Evolutionary conservation across 306 rosid species (phyloP), one percentile per base, ranked within the genome.

Genomic region (Erythrophleum fordii): DNA sequence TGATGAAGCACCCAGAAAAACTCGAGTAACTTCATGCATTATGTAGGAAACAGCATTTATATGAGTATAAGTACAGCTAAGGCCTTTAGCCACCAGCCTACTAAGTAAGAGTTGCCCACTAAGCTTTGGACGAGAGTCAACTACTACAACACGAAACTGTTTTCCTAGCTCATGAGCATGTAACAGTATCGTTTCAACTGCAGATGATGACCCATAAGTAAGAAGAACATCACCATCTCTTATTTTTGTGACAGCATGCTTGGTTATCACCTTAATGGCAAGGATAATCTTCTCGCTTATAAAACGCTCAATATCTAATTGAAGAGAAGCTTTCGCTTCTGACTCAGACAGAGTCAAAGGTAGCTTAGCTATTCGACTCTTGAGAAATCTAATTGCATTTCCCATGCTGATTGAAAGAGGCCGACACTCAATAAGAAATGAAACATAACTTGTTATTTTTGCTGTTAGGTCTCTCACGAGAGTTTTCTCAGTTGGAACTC

Each of bases 361-460:
- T 66, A 89, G 75, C 82, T 84, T 84, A 51, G 92, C 84, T 79
- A 89, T 80, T 59, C 72, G 90, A 77, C 88, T 89, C 71, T 89
- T 89, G 23, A 89, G 84, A 82, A 86, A 89, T 70, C 92, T 84
- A 80, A 89, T 86, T 34, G 92, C 90, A 86, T 89, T 89, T 56
- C 92, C 92, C 92, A 89, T 89, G 79, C 90, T 89, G 85, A 89
- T 84, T 80, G 92, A 89, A 69, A 89, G 87, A 78, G 92, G 92
- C 65, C 92, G 81, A 31, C 92, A 89, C 76, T 86, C 85, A 58
- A 73, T 89, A 20, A 89, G 87, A 86, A 86, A 89, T 56, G 92
- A 89, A 35, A 89, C 90, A 70, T 82, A 89, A 84, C 90, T 84
- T 70, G 84, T 73, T 73, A 86, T 69, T 82, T 84, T 89, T 37